A percentile compares a stretch with the other conserved stretches of the same genome.
phyloP scores from a whole-genome alignment of 768 basidiomycete species.

The Hemileccinum impolitum region DNA sequence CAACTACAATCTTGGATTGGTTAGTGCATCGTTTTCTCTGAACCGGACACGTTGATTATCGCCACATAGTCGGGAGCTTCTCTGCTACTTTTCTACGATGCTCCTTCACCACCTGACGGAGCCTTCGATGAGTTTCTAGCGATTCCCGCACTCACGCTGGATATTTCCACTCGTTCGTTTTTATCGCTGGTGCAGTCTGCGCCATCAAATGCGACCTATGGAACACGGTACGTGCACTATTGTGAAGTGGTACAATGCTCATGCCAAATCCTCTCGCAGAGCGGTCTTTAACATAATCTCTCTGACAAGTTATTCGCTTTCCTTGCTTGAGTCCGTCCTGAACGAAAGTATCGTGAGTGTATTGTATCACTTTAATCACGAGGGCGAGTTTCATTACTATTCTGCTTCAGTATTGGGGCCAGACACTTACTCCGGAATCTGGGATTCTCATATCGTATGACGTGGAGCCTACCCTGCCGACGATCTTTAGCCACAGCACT shows the following conservation, averaged over 20 bases:
- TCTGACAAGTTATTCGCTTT: not conserved
- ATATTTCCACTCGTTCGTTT: slow-evolving; percentile 14
- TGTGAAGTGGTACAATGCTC: not conserved
- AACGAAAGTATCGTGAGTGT: slow-evolving; percentile 17
- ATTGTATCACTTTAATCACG: not conserved
- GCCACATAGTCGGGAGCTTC: slow-evolving; percentile 1
- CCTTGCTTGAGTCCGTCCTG: slow-evolving; percentile 11
- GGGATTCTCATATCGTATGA: slow-evolving; percentile 1
- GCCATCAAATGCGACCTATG: not conserved
- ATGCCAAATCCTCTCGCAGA: not conserved
- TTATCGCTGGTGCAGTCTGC: slow-evolving; percentile 8
- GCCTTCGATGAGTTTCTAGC: slow-evolving; percentile 28
- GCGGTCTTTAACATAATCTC: not conserved
- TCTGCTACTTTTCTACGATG: slow-evolving; percentile 53
- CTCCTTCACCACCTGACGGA: slow-evolving; percentile 20
- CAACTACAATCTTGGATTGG: slow-evolving; percentile 23
- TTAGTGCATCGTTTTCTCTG: not conserved
- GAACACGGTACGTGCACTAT: slow-evolving; percentile 4
- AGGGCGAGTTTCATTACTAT: not conserved
- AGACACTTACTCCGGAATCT: not conserved
- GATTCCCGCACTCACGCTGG: slow-evolving; percentile 1
- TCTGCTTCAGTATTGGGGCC: not conserved
- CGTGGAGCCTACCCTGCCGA: slow-evolving; percentile 49
- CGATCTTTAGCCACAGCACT: slow-evolving; percentile 35
- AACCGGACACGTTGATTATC: not conserved